Base-by-base conservation (phyloP, 139 green algal genomes). In the Ettlia oleoabundans region DNA sequence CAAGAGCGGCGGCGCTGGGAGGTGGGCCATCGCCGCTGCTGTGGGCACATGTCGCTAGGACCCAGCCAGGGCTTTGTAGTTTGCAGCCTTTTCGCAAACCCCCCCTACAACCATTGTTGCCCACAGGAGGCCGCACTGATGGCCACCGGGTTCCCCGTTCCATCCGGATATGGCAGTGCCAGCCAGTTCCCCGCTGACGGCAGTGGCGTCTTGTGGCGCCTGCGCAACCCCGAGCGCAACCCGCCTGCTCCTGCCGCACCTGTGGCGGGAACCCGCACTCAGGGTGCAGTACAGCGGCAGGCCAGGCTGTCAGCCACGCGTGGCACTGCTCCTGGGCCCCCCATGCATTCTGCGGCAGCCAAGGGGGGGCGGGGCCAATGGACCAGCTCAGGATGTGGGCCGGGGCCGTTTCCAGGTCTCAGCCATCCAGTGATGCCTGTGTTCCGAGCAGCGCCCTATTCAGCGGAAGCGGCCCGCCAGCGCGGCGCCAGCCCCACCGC, bases 361-460 rank as follows among this genome's bases (percentile, higher is more conserved):
- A n/a, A n/a, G n/a, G n/a, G n/a, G n/a, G n/a, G n/a, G n/a, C n/a
- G n/a, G n/a, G n/a, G n/a, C n/a, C n/a, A n/a, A n/a, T n/a, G n/a
- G n/a, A n/a, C n/a, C n/a, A n/a, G n/a, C n/a, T n/a, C n/a, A n/a
- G n/a, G n/a, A n/a, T n/a, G n/a, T n/a, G n/a, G n/a, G n/a, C n/a
- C n/a, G n/a, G n/a, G n/a, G n/a, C n/a, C n/a, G n/a, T n/a, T n/a
- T 28, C 18, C 55, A 10, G 41, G 28, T 6, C 65, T n/a, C 21
- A 22, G 52, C 35, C 37, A 13, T 3, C 73, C 53, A 8, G 19
- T 80, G 53, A 35, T 80, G 35, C 73, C 73, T 1, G 85, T 88
- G 22, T 88, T 84, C 61, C 52, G 85, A 10, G 51, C 85, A 1
- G 67, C 85, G 2, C 84, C 85, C 1, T 88, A 84, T 42, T 52